Conservation (phyloP, 2,329 filamentous ascomycete genomes). For the Metarhizium rileyi region DNA sequence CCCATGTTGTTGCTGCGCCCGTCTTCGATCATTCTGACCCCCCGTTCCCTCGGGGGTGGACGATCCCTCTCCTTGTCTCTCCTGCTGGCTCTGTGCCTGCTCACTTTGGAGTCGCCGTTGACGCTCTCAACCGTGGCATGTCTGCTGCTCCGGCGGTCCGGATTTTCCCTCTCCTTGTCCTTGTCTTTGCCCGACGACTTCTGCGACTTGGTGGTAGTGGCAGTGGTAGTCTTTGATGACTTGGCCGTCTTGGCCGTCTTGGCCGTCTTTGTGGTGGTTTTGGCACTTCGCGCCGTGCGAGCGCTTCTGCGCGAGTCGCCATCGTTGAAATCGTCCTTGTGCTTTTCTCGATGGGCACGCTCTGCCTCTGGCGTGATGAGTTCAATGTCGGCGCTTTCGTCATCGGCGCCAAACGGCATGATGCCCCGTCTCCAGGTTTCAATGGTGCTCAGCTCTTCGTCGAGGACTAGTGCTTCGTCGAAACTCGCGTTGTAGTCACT, state of each 20-base stretch:
- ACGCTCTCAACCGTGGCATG: slow-evolving; percentile 12
- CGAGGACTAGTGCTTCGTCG: slow-evolving; percentile 47
- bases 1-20: slow-evolving; percentile 25
- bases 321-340: slow-evolving; percentile 30
- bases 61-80: slow-evolving; percentile 15
- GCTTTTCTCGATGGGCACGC: slow-evolving; percentile 29
- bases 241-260: slow-evolving; percentile 15
- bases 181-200: slow-evolving; percentile 10
- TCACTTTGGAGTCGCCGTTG: slow-evolving; percentile 25
- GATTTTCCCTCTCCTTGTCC: slow-evolving; percentile 12
- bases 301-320: slow-evolving; percentile 25
- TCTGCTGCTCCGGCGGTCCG: slow-evolving; percentile 6
- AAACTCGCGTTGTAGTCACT: slow-evolving; percentile 24
- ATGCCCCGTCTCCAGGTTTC: slow-evolving; percentile 52
- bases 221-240: slow-evolving; percentile 18
- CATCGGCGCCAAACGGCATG: slow-evolving; percentile 30
- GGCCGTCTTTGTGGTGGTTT: slow-evolving; percentile 14
- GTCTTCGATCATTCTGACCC: slow-evolving; percentile 27
- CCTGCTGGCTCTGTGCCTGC: slow-evolving; percentile 22
- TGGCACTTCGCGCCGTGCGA: slow-evolving; percentile 19
- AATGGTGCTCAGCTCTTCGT: slow-evolving; percentile 48
- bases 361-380: slow-evolving; percentile 48
- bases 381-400: slow-evolving; percentile 41
- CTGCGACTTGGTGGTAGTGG: slow-evolving; percentile 11
- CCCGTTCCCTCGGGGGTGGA: slow-evolving; percentile 2